phyloP scores from a whole-genome alignment of 257 asterid species.

The Solanum paucissectum region DNA sequence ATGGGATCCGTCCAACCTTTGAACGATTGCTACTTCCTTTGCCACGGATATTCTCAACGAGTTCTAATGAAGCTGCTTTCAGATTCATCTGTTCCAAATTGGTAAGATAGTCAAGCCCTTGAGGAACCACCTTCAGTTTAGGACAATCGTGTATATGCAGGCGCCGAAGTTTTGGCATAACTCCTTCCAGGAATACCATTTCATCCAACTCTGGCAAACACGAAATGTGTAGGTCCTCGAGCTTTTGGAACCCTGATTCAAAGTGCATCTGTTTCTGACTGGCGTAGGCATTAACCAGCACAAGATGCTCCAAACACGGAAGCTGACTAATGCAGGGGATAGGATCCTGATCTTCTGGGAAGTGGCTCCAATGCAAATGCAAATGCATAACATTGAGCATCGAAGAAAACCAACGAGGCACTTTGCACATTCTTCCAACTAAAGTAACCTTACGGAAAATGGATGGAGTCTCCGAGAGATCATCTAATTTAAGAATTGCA shows the following conservation, averaged over 20 bases:
- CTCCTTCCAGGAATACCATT: background rate
- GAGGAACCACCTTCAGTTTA: constrained; percentile 10
- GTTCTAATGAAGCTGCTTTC: constrained; percentile 5
- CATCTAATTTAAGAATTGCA: constrained; percentile 7
- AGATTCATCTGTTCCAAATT: background rate
- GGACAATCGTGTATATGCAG: background rate
- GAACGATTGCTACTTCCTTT: background rate
- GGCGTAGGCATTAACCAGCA: constrained; percentile 5
- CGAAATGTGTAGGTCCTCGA: background rate
- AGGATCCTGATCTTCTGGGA: constrained; percentile 4
- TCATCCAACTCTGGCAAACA: background rate
- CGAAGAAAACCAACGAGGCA: constrained; percentile 10
- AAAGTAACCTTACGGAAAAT: constrained; percentile 4
- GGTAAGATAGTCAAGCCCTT: constrained; percentile 9
- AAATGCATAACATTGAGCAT: constrained; percentile 5
- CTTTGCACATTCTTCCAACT: constrained; percentile 3
- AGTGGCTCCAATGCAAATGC: constrained; percentile 15
- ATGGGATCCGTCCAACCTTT: constrained; percentile 1
- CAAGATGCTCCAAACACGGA: constrained; percentile 1
- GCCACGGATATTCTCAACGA: background rate
- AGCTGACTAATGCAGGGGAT: constrained; percentile 6
- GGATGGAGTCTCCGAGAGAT: background rate
- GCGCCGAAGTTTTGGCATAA: constrained; percentile 6
- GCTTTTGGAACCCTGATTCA: constrained; percentile 10
- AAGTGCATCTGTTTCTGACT: background rate